Conservation (phyloP, 768 basidiomycete species). For the Leccinum boreale region DNA sequence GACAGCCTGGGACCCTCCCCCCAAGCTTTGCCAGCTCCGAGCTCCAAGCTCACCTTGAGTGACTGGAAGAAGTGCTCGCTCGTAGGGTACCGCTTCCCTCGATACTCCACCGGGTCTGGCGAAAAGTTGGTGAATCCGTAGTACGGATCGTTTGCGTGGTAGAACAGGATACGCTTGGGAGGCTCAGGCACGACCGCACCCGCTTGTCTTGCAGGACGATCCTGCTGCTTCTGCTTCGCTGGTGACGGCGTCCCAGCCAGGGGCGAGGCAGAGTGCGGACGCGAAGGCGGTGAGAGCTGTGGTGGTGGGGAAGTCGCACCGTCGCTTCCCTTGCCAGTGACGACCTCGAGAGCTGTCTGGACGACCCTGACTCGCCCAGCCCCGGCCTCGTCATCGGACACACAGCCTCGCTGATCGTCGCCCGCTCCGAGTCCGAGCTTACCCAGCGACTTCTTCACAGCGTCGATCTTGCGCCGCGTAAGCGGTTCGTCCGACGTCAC, state of each 20-base stretch:
- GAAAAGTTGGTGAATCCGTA: conserved; percentile 47
- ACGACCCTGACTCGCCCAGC: conserved; percentile 23
- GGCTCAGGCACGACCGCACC: neutral
- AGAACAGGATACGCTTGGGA: conserved; percentile 31
- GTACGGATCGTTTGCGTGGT: conserved; percentile 30
- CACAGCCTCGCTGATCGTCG: conserved; percentile 25
- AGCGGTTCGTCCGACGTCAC: conserved; percentile 28
- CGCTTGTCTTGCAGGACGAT: neutral
- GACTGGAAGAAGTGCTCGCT: conserved; percentile 49
- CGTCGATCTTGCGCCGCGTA: conserved; percentile 25
- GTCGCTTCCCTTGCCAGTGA: conserved; percentile 5
- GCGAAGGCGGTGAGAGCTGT: conserved; percentile 10
- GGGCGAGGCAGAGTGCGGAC: conserved; percentile 18
- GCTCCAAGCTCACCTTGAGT: conserved; percentile 33
- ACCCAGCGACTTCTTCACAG: conserved; percentile 29
- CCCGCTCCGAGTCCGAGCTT: conserved; percentile 18
- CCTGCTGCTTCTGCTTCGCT: conserved; percentile 8
- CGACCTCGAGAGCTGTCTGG: conserved; percentile 25
- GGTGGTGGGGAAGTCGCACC: conserved; percentile 4
- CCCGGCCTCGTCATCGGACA: conserved; percentile 27
- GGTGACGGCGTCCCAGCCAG: conserved; percentile 9
- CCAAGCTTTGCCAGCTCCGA: neutral
- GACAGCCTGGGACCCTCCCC: too few relatives aligned
- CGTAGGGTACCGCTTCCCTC: conserved; percentile 40
- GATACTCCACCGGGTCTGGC: conserved; percentile 38